phyloP scores from a whole-genome alignment of 73 alveolate species.

The Halteria grandinella region DNA sequence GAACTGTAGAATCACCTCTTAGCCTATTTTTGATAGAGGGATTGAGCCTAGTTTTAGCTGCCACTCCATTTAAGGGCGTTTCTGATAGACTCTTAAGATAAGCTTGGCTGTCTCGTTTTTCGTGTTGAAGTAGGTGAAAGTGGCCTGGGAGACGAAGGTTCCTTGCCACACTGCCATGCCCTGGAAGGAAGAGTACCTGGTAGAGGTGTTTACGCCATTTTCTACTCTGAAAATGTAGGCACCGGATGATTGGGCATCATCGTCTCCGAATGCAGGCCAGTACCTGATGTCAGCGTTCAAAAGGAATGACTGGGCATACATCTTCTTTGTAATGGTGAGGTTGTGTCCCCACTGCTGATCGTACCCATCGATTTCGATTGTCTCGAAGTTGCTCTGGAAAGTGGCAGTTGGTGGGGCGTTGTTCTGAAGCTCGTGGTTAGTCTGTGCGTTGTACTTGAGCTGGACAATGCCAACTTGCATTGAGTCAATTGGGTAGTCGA shows the following conservation, averaged over 20 bases:
- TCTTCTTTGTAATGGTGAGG: neutral
- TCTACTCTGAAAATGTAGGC: slow-evolving; percentile 85
- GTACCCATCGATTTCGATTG: neutral
- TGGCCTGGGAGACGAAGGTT: neutral
- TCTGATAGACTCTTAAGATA: neutral
- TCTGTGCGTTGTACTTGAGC: neutral
- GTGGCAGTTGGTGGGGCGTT: neutral
- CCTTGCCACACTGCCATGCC: slow-evolving; percentile 1
- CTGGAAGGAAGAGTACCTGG: neutral
- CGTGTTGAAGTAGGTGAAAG: neutral
- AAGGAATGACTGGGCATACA: neutral
- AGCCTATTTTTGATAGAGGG: neutral
- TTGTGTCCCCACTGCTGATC: neutral
- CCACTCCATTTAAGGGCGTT: neutral
- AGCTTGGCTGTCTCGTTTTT: slow-evolving; percentile 4
- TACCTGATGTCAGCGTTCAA: slow-evolving; percentile 14
- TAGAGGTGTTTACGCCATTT: slow-evolving; percentile 13
- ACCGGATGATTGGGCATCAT: slow-evolving; percentile 42
- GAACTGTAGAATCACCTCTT: slow-evolving; percentile 29
- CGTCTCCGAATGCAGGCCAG: neutral
- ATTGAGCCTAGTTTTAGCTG: slow-evolving; percentile 12
- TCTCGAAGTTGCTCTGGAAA: neutral
- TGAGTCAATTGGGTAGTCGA: neutral
- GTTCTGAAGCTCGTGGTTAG: neutral
- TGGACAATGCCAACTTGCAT: neutral